Percentiles rank a stretch among this genome's conserved stretches.
These are phyloP conservation scores for Populus simonii DNA, from an alignment of 345 rosid species.

Conservation along the genomic window DNA sequence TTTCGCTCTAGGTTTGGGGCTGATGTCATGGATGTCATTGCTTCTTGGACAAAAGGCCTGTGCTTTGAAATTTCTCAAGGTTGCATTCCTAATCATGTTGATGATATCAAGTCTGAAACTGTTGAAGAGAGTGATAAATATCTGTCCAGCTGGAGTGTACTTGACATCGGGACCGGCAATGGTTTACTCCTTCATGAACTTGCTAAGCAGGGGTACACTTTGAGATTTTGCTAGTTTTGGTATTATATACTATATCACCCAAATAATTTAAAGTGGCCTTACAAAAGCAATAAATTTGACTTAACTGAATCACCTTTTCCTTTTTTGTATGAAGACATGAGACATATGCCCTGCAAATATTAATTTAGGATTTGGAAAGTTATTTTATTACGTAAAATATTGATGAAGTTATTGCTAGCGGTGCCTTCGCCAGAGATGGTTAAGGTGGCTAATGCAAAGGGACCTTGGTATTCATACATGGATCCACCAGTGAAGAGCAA, in stretches of 20 bases:
- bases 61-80: slow-evolving; percentile 63
- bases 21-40: slow-evolving; percentile 86
- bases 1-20: slow-evolving; percentile 71
- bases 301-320: background rate
- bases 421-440: too few species aligned
- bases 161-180: slow-evolving; percentile 96
- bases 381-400: too few species aligned
- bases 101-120: slow-evolving; percentile 38
- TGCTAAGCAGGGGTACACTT: slow-evolving; percentile 82
- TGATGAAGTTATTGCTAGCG: too few species aligned
- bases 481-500: too few species aligned
- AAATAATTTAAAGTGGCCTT: background rate
- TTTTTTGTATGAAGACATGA: background rate
- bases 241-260: slow-evolving; percentile 16
- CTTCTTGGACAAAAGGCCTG: slow-evolving; percentile 81
- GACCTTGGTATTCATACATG: background rate
- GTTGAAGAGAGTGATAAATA: slow-evolving; percentile 52
- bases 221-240: slow-evolving; percentile 38
- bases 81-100: slow-evolving; percentile 39
- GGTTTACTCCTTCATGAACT: slow-evolving; percentile 95
- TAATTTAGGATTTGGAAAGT: background rate
- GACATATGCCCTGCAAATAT: background rate
- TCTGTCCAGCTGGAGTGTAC: slow-evolving; percentile 83
- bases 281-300: too few species aligned
- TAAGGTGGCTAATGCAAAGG: background rate